phyloP scores from a whole-genome alignment of 2,329 filamentous ascomycete genomes.

The Colletotrichum acutatum region DNA sequence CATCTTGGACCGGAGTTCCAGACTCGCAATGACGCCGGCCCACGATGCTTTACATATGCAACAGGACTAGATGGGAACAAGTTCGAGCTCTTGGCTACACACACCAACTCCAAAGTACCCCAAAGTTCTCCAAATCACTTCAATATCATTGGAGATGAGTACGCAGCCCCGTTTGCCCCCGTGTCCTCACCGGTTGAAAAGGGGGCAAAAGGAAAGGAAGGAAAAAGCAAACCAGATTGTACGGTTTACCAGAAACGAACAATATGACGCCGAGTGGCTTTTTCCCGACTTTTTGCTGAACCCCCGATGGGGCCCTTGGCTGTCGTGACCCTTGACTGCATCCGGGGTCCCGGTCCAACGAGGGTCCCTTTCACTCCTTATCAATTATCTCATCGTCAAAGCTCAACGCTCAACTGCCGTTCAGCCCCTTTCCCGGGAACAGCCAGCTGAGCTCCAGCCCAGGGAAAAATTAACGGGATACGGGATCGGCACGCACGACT shows the following conservation, averaged over 20 bases:
- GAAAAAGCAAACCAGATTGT: no score
- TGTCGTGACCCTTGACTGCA: background rate
- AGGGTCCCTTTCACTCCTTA: background rate
- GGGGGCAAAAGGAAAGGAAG: background rate
- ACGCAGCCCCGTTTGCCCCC: background rate
- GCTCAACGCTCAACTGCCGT: background rate
- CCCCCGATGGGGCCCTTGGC: background rate
- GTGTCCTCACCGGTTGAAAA: background rate
- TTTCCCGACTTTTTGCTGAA: background rate
- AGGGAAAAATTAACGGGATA: background rate
- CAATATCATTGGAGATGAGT: background rate
- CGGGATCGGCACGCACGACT: background rate
- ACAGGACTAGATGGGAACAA: background rate
- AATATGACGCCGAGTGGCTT: background rate
- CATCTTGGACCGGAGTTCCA: background rate
- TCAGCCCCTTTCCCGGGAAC: background rate
- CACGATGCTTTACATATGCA: background rate
- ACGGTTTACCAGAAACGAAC: background rate
- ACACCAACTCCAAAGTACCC: background rate
- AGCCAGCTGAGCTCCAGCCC: no score
- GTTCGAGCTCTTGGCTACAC: background rate
- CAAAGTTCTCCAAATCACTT: background rate
- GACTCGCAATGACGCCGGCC: background rate
- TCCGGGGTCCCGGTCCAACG: background rate
- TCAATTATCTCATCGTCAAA: background rate